Base-by-base conservation (phyloP, 2,329 filamentous ascomycete species). In the Ilyonectria robusta region DNA sequence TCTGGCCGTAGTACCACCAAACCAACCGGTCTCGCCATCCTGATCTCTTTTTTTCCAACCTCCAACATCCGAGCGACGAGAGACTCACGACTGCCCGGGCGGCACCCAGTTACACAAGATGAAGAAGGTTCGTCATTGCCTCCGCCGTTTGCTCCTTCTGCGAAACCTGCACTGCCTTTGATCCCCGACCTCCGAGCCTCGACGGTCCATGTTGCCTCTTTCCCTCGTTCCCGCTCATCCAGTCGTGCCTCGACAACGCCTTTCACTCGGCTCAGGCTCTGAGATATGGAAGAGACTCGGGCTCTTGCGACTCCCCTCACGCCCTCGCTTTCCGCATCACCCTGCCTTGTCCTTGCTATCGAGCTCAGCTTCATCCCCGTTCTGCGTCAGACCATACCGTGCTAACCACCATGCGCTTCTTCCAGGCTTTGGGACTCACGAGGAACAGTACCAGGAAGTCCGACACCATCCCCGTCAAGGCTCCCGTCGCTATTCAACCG, bases 401-500 rank as follows among this genome's bases (percentile, higher is more conserved):
- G 75, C 84, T 86, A 79, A 86, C 79, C 66, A 77, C 77, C 46
- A 83, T 84, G 80, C 81, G 81, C 77, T 75, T 82, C 46, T 72
- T 85, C 54, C 84, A 94, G 92, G 92, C 91, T 80, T 88, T 97
- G 82, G 90, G 94, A 80, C 89, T 97, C 83, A 97, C 81, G 94
- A 97, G 74, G 97, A 94, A 86, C 90, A 91, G 79, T 89, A 90
- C 71, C 87, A 90, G 72, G 92, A 33, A 33, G 26, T 26, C 26
- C 26, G 26, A 26, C 26, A 92, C 92, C 64, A 93, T 97, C 73
- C 90, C 92, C 17, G 92, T 93, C 70, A 97, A 97, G 81, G 92
- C 94, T 62, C 93, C 94, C 46, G 89, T 95, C 72, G 94, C 94
- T 59, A 97, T 97, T 78, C 89, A 96, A 29, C 94, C 95, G 59